Conservation (phyloP, 495 filamentous ascomycete genomes). For the Penicillium flavigenum region DNA sequence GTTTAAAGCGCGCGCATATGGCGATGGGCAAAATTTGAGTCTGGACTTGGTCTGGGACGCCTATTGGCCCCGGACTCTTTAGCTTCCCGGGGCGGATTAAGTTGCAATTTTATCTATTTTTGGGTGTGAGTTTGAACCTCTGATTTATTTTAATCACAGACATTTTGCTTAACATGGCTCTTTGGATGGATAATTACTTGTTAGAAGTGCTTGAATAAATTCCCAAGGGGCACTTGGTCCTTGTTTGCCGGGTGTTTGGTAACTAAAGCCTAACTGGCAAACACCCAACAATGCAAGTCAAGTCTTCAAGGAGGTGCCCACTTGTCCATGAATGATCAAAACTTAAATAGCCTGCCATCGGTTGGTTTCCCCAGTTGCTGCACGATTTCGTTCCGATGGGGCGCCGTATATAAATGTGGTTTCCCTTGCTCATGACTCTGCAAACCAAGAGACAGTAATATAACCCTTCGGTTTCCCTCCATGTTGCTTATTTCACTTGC, state of each 20-base stretch:
- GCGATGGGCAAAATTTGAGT: conserved; percentile 6
- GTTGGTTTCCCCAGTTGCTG: conserved; percentile 16
- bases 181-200: background rate
- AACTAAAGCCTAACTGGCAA: conserved; percentile 5
- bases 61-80: conserved; percentile 9
- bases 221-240: background rate
- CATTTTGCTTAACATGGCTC: background rate
- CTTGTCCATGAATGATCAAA: conserved; percentile 1
- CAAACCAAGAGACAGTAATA: conserved; percentile 1
- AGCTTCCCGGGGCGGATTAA: conserved; percentile 10
- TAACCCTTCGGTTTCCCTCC: conserved; percentile 4
- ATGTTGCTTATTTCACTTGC: conserved; percentile 12
- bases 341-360: conserved; percentile 11
- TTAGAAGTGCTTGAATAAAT: background rate
- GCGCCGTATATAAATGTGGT: conserved; percentile 3
- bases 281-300: conserved; percentile 3
- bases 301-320: conserved; percentile 1
- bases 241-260: background rate
- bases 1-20: conserved; percentile 17
- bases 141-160: background rate
- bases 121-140: background rate
- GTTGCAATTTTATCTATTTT: conserved; percentile 10
- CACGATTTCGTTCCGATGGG: conserved; percentile 12
- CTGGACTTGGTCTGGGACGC: conserved; percentile 12
- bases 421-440: conserved; percentile 17